Base-by-base conservation (phyloP, 352 stramenopile genomes). In the Pythium scleroteichum region DNA sequence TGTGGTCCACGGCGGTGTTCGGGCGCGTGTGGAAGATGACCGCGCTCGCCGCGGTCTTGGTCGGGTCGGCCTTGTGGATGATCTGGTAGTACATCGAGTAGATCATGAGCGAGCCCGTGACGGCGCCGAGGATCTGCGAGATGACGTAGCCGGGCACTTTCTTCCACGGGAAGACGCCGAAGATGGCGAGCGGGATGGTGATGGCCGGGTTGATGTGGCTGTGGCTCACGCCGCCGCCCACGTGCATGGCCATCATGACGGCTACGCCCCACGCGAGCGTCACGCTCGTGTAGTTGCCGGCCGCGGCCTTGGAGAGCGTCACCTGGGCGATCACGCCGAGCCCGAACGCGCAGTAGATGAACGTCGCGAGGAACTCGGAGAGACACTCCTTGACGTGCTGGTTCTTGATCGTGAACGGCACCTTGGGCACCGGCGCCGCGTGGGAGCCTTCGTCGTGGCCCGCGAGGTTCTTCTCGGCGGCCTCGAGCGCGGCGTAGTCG, bases 201-300 rank as follows among this genome's bases (percentile, higher is more conserved):
- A 83, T 58, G 22, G 74, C 71, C 4, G 74, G 74, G 60, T 83
- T 83, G 19, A 80, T 56, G 68, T 83, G 71, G 45, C 42, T 56
- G 45, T 56, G 42, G 53, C 71, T 79, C 45, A 76, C 68, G 38
- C 71, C 66, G 5, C 62, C 71, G 19, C 51, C 61, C 2, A 69
- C 29, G 61, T 82, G 69, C 47, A 79, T 72, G 19, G 16, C 74
- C 19, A 83, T 26, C 62, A 78, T 74, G 39, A 79, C 71, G 0
- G 66, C 74, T 20, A 83, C 49, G 16, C 74, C 74, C 69, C 74
- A 82, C 13, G 26, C 58, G n/a, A 82, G 24, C 24, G 59, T 78
- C 7, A 82, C 53, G 14, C 63, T 75, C 24, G 53, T 27, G 52
- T 60, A 75, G 12, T 39, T 58, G 19, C 68, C 68, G 2, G 53